phyloP scores from a whole-genome alignment of 2,329 filamentous ascomycete genomes.

The Trichoderma afroharzianum region DNA sequence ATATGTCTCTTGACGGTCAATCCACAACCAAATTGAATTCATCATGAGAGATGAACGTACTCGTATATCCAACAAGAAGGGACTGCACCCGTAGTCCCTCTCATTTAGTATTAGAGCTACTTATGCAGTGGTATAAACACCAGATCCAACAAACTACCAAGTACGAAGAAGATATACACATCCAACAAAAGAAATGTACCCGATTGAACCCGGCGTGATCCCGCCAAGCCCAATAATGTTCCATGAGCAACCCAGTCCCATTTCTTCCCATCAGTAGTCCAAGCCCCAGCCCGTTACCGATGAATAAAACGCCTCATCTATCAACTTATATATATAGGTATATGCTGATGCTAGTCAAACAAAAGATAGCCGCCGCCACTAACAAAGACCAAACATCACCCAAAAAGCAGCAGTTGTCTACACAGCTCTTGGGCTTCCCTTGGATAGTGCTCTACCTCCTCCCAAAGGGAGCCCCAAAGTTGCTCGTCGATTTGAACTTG shows the following conservation, averaged over 20 bases:
- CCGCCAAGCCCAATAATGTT: background rate
- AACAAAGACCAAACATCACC: background rate
- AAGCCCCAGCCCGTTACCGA: background rate
- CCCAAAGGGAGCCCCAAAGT: slow-evolving; percentile 48
- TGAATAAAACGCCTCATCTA: background rate
- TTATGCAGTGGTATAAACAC: background rate
- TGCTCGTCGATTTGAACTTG: slow-evolving; percentile 43
- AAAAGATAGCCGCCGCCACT: background rate
- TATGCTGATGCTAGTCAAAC: background rate
- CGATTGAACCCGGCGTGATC: background rate
- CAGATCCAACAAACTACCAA: background rate
- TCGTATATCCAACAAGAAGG: background rate
- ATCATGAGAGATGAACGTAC: background rate
- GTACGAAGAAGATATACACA: background rate
- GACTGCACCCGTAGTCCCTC: background rate
- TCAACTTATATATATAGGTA: background rate
- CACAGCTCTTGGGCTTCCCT: background rate
- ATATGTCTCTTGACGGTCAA: background rate
- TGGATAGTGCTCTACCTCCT: background rate
- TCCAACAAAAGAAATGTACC: background rate
- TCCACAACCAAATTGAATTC: background rate
- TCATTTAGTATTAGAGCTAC: background rate
- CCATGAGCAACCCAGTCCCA: background rate
- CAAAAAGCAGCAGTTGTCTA: background rate
- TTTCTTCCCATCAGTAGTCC: background rate